Evolutionary conservation across 2,329 filamentous ascomycete species (phyloP), one percentile per base, ranked within the genome.

Genomic region (Shiraia bambusicola): DNA sequence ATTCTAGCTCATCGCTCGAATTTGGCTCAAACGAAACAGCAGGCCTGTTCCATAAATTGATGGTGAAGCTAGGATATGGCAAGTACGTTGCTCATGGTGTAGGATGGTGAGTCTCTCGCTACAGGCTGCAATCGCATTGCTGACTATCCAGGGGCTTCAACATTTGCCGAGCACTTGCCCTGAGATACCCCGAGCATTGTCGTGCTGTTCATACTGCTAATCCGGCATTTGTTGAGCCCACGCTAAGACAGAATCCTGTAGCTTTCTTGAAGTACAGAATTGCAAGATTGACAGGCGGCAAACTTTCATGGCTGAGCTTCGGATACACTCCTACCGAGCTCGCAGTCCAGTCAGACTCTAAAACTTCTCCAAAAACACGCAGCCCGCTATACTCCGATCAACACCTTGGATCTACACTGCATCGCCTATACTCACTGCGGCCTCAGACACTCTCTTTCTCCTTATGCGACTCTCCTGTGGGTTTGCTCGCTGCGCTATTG

Each of bases 121-220:
- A 10, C 11, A 17, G n/a, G 7, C 16, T 17, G 13, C 11, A n/a
- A 28, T 19, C 10, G n/a, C 3, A 7, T 27, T 13, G n/a, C 22
- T 42, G 17, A 40, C 26, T 7, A 26, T 29, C 15, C 25, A 73
- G 70, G 71, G 72, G 71, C 10, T 74, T 73, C 47, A 59, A 61
- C 9, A 66, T 75, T 24, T 67, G 61, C 42, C 66, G 70, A 10
- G 59, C 66, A 12, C 60, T 87, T 7, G 77, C 79, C 1, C 62
- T 73, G 6, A 61, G 67, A 6, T 72, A 79, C 43, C 47, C 69
- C 0, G 61, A 72, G 12, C 76, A 73, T 26, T 85, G 82, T 54
- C 51, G 82, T 4, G 83, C 80, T 0, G 72, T 79, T 1, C 81
- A 86, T 61, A 73, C 85, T 3, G 74, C 83, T 29, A 78, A 79